Evolutionary conservation across 352 stramenopile genomes (phyloP), one percentile per base, ranked within the genome.

Genomic region (Phytophthora nicotianae): DNA sequence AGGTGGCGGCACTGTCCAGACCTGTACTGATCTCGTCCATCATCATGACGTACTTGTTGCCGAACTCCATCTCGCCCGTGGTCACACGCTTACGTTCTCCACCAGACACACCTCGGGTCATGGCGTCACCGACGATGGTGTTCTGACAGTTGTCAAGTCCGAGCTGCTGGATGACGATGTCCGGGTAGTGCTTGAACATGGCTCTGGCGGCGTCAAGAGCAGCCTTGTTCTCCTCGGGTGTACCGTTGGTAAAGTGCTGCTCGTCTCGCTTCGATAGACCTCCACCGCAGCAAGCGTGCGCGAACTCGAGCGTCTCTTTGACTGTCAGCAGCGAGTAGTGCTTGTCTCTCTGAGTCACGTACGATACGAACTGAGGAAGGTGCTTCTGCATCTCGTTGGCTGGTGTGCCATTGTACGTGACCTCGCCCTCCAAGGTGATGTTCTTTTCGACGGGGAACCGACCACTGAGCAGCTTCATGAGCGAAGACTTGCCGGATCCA

Each of bases 21-120:
- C 81, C 81, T 35, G 77, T 89, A 42, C 61, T 81, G 66, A 89
- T 86, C 54, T 89, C 72, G 74, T 98, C 92, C 70, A 97, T 86
- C 23, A 97, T 58, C 29, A 90, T 75, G 16, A 96, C 74, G 16
- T 69, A 68, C 43, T 90, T 91, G 57, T 90, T 81, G 10, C 87
- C 95, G 11, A 98, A 84, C 55, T 95, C 70, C 84, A 90, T 88
- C 50, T 95, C 82, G 32, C 79, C 83, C 3, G 72, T 83, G 2
- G 86, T 94, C 40, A 93, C 81, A 45, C 86, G 85, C 65, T 90
- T 90, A 14, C 82, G 72, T 41, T 95, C 79, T 5, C 29, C 29
- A 14, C 29, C 29, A 35, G 29, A 35, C 29, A 35, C 29, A 35
- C 29, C 29, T 3, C 29, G 75, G 8, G 75, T 63, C 62, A 93